A percentile compares a stretch with the other conserved stretches of the same genome.
Conservation (phyloP, 306 rosid genomes). For the Biancaea sappan region DNA sequence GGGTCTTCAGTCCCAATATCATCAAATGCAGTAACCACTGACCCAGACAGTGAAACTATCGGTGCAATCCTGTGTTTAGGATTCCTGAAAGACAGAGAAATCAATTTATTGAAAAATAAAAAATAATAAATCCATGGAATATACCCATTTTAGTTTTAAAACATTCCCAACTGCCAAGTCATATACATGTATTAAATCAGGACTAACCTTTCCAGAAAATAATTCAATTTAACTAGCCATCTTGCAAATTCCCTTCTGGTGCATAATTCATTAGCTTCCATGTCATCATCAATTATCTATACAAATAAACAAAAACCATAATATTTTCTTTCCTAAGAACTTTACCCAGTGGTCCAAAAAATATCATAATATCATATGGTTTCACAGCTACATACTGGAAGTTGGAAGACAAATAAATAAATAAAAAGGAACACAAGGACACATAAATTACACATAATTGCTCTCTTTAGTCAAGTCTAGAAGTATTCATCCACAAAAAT, state of each 20-base stretch:
- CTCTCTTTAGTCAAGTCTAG: neutral
- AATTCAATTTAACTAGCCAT: constrained; percentile 77
- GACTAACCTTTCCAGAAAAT: constrained; percentile 73
- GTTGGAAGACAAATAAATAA: neutral
- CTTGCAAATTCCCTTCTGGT: constrained; percentile 90
- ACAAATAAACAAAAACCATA: constrained; percentile 49
- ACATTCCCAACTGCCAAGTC: constrained; percentile 8
- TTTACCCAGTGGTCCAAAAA: constrained; percentile 32
- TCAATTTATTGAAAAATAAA: neutral
- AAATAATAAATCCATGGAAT: too few species aligned
- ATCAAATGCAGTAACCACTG: constrained; percentile 67
- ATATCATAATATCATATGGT: neutral
- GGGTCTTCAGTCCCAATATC: constrained; percentile 61
- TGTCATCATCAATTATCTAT: constrained; percentile 85
- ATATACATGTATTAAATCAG: constrained; percentile 14
- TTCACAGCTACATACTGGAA: constrained; percentile 18
- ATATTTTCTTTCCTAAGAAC: constrained; percentile 41
- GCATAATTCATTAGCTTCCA: constrained; percentile 77
- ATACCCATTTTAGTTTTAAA: constrained; percentile 24
- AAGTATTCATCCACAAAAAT: constrained; percentile 1
- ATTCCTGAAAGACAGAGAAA: constrained; percentile 55
- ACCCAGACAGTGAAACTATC: constrained; percentile 60
- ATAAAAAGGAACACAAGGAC: neutral
- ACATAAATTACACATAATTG: neutral
- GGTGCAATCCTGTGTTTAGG: constrained; percentile 65